These are phyloP conservation scores for Debaryomyces prosopidis DNA, from an alignment of 805 yeast species.

Conservation along the genomic window DNA sequence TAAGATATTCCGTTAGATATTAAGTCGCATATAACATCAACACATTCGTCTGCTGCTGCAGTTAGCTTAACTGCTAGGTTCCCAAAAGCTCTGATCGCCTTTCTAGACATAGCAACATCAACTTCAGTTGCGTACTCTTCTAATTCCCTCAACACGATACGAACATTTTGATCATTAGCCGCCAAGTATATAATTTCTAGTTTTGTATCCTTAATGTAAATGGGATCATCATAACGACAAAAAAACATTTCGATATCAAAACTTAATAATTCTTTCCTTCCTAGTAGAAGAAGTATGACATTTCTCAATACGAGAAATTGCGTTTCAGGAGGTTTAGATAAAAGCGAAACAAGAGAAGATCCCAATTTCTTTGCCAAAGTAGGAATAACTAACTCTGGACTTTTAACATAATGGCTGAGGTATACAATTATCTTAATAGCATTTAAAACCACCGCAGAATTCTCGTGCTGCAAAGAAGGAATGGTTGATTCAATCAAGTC, in stretches of 20 bases:
- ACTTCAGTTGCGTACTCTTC: conserved; percentile 86
- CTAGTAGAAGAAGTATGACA: conserved; percentile 69
- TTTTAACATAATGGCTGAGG: conserved; percentile 66
- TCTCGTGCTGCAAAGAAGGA: conserved; percentile 77
- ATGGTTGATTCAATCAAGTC: conserved; percentile 61
- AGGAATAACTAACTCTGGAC: conserved; percentile 57
- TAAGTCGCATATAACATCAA: conserved; percentile 58
- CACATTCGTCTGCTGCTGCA: conserved; percentile 61
- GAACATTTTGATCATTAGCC: conserved; percentile 64
- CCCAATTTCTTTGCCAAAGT: conserved; percentile 59
- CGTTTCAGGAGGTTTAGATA: conserved; percentile 77
- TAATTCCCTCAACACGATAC: conserved; percentile 67
- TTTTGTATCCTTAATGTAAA: conserved; percentile 86
- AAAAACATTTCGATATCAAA: conserved; percentile 80
- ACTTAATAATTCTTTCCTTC: conserved; percentile 57
- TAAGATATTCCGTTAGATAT: conserved; percentile 66
- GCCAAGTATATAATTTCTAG: conserved; percentile 80
- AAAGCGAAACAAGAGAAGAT: conserved; percentile 62
- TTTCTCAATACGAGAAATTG: conserved; percentile 83
- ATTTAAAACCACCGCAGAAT: conserved; percentile 78
- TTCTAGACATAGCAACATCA: conserved; percentile 82
- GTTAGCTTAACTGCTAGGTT: conserved; percentile 79
- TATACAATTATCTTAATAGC: conserved; percentile 73
- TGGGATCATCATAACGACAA: conserved; percentile 81
- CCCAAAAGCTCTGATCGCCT: conserved; percentile 87